phyloP scores from a whole-genome alignment of 2,329 filamentous ascomycete genomes.

The Xylariales sp. region DNA sequence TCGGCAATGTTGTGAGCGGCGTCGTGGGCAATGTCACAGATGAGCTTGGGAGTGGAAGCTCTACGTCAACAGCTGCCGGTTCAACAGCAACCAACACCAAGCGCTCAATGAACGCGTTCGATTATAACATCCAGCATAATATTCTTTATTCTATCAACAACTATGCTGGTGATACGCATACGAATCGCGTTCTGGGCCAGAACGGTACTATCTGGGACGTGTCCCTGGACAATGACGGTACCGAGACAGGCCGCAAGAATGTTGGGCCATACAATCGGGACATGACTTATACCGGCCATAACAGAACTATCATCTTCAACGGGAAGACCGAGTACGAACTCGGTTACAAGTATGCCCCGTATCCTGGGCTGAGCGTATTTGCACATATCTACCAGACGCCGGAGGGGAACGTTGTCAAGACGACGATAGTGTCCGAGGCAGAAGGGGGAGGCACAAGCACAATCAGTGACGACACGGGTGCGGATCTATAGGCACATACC shows the following conservation, averaged over 20 bases:
- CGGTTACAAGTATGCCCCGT: conserved; percentile 50
- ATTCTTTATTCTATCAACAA: conserved; percentile 59
- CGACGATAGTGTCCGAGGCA: conserved; percentile 47
- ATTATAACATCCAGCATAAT: conserved; percentile 48
- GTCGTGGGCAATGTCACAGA: conserved; percentile 40
- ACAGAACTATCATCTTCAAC: conserved; percentile 39
- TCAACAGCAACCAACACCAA: conserved; percentile 15
- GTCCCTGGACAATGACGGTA: conserved; percentile 48
- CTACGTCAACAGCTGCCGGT: conserved; percentile 13
- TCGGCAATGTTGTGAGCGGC: conserved; percentile 43
- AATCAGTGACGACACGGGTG: conserved; percentile 35
- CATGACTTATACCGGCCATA: conserved; percentile 52
- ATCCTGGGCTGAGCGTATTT: conserved; percentile 38
- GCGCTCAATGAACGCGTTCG: conserved; percentile 17
- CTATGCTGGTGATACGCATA: conserved; percentile 51
- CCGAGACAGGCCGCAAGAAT: conserved; percentile 34
- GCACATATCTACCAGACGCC: conserved; percentile 45
- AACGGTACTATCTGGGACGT: conserved; percentile 51
- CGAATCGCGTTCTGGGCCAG: conserved; percentile 52
- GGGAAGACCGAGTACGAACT: conserved; percentile 43
- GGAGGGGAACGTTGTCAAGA: conserved; percentile 42
- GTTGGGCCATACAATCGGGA: conserved; percentile 46
- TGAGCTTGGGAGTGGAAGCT: conserved; percentile 17
- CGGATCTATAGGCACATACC: too few species aligned
- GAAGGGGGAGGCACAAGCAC: conserved; percentile 48